Evolutionary conservation across 495 filamentous ascomycete genomes (phyloP).

Genomic region (Bacidia rubella): DNA sequence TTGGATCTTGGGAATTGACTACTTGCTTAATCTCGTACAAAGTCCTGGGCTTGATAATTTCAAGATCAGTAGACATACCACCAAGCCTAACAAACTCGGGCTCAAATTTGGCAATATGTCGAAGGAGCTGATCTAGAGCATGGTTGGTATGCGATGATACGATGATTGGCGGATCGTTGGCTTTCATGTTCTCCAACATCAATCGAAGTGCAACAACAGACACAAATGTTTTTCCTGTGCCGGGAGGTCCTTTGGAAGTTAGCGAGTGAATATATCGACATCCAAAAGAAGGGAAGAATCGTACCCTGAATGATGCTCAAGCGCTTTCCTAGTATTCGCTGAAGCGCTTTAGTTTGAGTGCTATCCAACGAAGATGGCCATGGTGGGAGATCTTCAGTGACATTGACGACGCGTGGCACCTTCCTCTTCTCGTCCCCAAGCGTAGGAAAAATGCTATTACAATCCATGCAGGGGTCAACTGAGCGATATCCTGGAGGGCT

Average conservation of each 20-base stretch:
- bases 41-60: constrained; percentile 49
- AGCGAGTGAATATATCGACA: no score
- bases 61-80: constrained; percentile 52
- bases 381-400: constrained; percentile 40
- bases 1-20: constrained; percentile 15
- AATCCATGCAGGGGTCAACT: constrained; percentile 31
- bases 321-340: constrained; percentile 55
- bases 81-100: constrained; percentile 63
- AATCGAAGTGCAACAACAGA: constrained; percentile 59
- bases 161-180: constrained; percentile 55
- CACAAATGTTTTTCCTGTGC: constrained; percentile 77
- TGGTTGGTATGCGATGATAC: constrained; percentile 86
- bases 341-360: constrained; percentile 55
- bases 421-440: constrained; percentile 17
- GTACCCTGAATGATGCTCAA: constrained; percentile 64
- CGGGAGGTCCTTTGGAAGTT: constrained; percentile 63
- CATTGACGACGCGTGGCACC: no score
- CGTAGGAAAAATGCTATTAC: constrained; percentile 25
- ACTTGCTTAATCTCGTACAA: constrained; percentile 44
- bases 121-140: constrained; percentile 75
- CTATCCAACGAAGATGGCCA: constrained; percentile 43
- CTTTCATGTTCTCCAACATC: constrained; percentile 47
- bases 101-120: constrained; percentile 50
- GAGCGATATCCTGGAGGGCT: constrained; percentile 36
- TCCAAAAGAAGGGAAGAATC: no score